Evolutionary conservation across 2,329 filamentous ascomycete genomes (phyloP).

Genomic region (Hypoxylon sp.): DNA sequence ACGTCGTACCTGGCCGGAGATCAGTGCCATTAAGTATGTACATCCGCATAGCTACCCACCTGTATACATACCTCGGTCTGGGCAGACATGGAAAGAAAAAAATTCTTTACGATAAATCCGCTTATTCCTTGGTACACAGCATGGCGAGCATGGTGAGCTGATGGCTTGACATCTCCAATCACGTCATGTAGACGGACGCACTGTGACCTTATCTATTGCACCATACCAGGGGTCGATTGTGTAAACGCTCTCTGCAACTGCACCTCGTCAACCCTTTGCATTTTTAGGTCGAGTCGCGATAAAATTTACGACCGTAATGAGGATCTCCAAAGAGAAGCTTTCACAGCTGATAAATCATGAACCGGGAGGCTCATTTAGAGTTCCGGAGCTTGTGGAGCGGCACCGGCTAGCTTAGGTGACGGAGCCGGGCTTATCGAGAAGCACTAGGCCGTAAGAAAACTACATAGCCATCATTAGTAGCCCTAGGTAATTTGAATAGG

Average conservation of each 20-base stretch:
- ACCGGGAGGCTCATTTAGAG: background rate
- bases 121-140: constrained; percentile 15
- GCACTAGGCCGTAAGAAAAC: background rate
- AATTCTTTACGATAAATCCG: constrained; percentile 4
- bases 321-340: background rate
- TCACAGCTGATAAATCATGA: background rate
- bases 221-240: constrained; percentile 37
- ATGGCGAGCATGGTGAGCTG: background rate
- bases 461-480: background rate
- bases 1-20: background rate
- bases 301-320: constrained; percentile 13
- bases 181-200: constrained; percentile 36
- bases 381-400: background rate
- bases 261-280: constrained; percentile 1
- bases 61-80: constrained; percentile 1
- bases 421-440: constrained; percentile 1
- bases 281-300: background rate
- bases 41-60: background rate
- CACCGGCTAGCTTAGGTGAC: background rate
- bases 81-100: background rate
- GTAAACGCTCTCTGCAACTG: constrained; percentile 5
- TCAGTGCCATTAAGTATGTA: background rate
- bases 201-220: constrained; percentile 40
- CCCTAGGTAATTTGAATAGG: background rate
- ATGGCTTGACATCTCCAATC: constrained; percentile 17